A percentile compares a stretch with the other conserved stretches of the same genome.
These are phyloP conservation scores for Ogataea haglerorum DNA, from an alignment of 805 yeast species.

Conservation along the genomic window DNA sequence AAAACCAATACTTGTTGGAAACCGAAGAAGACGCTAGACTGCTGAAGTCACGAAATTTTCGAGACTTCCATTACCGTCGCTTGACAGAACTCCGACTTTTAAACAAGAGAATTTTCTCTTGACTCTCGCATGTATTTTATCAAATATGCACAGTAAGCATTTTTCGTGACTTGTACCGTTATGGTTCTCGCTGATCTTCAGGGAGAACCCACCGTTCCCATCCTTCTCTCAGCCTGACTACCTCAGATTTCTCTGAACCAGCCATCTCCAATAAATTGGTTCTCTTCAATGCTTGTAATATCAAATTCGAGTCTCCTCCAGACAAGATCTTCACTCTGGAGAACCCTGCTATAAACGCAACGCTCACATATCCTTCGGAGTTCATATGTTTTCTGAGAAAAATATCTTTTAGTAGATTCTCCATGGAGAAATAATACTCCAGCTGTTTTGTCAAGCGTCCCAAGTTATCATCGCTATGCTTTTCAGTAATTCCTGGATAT, in stretches of 20 bases:
- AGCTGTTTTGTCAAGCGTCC: slow-evolving; percentile 47
- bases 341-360: slow-evolving; percentile 58
- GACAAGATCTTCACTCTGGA: slow-evolving; percentile 62
- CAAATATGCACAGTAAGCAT: slow-evolving; percentile 1
- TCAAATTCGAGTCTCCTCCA: slow-evolving; percentile 45
- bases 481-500: not conserved
- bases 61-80: slow-evolving; percentile 22
- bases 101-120: slow-evolving; percentile 23
- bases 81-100: slow-evolving; percentile 20
- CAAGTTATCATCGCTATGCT: slow-evolving; percentile 13
- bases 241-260: slow-evolving; percentile 33
- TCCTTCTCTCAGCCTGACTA: slow-evolving; percentile 55
- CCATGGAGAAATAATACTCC: slow-evolving; percentile 84
- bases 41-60: slow-evolving; percentile 22
- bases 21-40: slow-evolving; percentile 11
- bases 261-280: slow-evolving; percentile 31
- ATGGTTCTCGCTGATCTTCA: slow-evolving; percentile 27
- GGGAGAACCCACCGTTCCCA: slow-evolving; percentile 72
- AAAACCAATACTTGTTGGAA: not conserved
- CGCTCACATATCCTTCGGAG: slow-evolving; percentile 62
- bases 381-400: slow-evolving; percentile 77
- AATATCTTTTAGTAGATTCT: slow-evolving; percentile 78
- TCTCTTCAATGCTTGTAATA: slow-evolving; percentile 32
- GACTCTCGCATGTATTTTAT: not conserved
- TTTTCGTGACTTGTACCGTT: not conserved